These are phyloP conservation scores for Saturnispora halmiae DNA, from an alignment of 805 yeast genomes.

Conservation along the genomic window DNA sequence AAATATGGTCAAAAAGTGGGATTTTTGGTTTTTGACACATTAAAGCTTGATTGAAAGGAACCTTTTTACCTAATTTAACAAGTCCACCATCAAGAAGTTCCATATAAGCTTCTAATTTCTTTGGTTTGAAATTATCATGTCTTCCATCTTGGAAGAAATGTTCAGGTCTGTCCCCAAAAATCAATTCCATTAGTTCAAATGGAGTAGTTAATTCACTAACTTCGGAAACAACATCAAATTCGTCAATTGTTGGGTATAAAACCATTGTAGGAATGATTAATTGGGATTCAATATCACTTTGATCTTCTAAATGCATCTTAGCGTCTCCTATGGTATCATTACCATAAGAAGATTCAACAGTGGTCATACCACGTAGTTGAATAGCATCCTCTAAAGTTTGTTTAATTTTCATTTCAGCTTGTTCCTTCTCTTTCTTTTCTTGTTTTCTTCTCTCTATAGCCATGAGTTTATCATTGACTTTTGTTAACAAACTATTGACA, in stretches of 20 bases:
- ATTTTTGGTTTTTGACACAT: constrained; percentile 53
- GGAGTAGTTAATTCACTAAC: constrained; percentile 67
- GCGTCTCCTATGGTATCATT: constrained; percentile 48
- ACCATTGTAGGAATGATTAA: constrained; percentile 73
- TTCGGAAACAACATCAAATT: constrained; percentile 72
- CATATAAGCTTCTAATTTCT: constrained; percentile 62
- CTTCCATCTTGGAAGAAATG: constrained; percentile 59
- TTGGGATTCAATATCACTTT: constrained; percentile 63
- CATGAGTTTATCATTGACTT: constrained; percentile 28
- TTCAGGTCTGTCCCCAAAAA: constrained; percentile 52
- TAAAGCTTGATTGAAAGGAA: constrained; percentile 54
- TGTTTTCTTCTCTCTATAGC: constrained; percentile 22
- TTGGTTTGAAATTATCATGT: constrained; percentile 49
- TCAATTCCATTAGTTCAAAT: constrained; percentile 47
- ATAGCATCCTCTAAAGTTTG: constrained; percentile 50
- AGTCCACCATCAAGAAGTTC: constrained; percentile 81
- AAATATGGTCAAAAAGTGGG: constrained; percentile 67
- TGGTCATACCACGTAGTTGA: constrained; percentile 45
- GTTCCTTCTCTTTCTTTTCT: constrained; percentile 23
- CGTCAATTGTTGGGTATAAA: constrained; percentile 74
- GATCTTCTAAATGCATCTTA: constrained; percentile 50
- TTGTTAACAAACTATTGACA: constrained; percentile 37
- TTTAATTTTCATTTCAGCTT: constrained; percentile 34
- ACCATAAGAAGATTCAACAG: constrained; percentile 42
- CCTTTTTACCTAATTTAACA: constrained; percentile 74